These are phyloP conservation scores for Saturnispora gosingensis DNA, from an alignment of 805 yeast genomes.

Conservation along the genomic window DNA sequence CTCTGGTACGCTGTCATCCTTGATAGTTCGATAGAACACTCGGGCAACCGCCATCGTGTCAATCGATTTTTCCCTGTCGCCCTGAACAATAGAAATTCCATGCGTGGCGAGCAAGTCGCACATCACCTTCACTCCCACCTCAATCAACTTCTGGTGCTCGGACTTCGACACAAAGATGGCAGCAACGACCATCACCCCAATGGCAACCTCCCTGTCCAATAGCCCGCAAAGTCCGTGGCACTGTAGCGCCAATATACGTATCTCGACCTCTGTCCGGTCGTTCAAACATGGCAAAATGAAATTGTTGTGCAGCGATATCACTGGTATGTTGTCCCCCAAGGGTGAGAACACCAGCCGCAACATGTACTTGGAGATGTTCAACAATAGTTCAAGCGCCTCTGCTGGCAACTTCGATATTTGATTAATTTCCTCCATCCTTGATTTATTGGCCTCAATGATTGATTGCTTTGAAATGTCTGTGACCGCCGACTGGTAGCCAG, in stretches of 20 bases:
- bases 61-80: constrained; percentile 41
- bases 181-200: constrained; percentile 49
- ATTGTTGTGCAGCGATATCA: constrained; percentile 64
- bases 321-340: constrained; percentile 51
- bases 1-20: constrained; percentile 46
- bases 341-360: constrained; percentile 60
- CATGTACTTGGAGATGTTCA: constrained; percentile 59
- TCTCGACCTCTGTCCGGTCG: constrained; percentile 37
- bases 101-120: constrained; percentile 72
- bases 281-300: constrained; percentile 72
- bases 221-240: constrained; percentile 77
- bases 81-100: constrained; percentile 60
- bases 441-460: constrained; percentile 23
- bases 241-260: constrained; percentile 56
- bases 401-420: constrained; percentile 36
- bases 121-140: constrained; percentile 57
- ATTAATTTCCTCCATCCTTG: constrained; percentile 25
- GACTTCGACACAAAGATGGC: constrained; percentile 54
- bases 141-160: constrained; percentile 54
- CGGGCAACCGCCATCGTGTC: constrained; percentile 61
- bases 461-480: constrained; percentile 27
- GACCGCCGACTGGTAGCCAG: constrained; percentile 22
- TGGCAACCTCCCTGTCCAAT: constrained; percentile 56
- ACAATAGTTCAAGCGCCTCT: constrained; percentile 49
- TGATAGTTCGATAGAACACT: constrained; percentile 57